phyloP scores from a whole-genome alignment of 768 basidiomycete species.

The Russula foetens region DNA sequence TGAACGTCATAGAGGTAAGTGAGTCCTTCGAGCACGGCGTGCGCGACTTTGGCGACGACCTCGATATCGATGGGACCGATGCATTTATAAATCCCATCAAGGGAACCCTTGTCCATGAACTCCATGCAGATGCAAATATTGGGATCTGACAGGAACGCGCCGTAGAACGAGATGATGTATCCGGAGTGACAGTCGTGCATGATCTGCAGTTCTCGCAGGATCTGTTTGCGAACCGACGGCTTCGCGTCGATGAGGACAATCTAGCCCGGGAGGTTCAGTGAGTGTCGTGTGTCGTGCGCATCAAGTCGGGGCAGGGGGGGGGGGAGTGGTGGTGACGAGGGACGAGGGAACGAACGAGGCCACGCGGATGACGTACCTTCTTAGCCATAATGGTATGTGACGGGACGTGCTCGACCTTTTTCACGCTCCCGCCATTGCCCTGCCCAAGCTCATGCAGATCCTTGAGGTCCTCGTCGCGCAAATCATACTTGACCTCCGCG shows the following conservation, averaged over 20 bases:
- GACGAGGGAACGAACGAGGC: not conserved
- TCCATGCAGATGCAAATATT: constrained; percentile 99
- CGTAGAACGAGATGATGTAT: constrained; percentile 95
- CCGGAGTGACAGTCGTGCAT: constrained; percentile 95
- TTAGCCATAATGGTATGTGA: constrained; percentile 95
- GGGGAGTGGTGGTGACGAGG: no score
- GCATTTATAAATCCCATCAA: constrained; percentile 94
- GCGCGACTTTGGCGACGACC: constrained; percentile 88
- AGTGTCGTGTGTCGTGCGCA: not conserved
- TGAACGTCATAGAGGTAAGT: constrained; percentile 97
- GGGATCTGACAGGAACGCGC: constrained; percentile 93
- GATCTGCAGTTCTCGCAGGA: constrained; percentile 94
- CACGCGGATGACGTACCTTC: constrained; percentile 54
- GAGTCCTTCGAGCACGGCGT: constrained; percentile 89
- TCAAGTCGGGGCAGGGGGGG: not conserved
- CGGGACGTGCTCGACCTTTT: constrained; percentile 88
- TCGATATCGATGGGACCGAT: constrained; percentile 91
- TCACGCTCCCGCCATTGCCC: constrained; percentile 96
- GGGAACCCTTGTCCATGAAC: constrained; percentile 86
- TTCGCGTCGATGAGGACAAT: constrained; percentile 96
- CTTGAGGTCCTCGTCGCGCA: constrained; percentile 85
- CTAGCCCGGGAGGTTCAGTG: constrained; percentile 32
- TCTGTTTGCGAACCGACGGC: constrained; percentile 93
- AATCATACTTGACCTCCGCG: constrained; percentile 74
- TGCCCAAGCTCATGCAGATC: constrained; percentile 87